A percentile compares a stretch with the other conserved stretches of the same genome.
Evolutionary conservation across 2,329 filamentous ascomycete species (phyloP).

Genomic region (Paraphoma chrysanthemicola): DNA sequence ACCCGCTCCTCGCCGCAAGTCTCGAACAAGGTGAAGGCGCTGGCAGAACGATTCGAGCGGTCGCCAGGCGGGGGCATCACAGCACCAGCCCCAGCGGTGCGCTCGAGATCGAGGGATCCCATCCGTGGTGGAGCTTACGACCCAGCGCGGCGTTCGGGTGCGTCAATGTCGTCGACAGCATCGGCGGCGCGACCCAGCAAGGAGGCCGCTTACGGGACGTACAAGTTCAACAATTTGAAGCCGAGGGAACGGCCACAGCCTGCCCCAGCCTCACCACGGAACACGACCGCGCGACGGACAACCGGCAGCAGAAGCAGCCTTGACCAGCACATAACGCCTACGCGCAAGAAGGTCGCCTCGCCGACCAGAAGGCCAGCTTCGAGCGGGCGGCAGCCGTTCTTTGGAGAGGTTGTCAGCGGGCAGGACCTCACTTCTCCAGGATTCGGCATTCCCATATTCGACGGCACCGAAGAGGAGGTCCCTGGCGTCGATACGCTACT

Average conservation of each 20-base stretch:
- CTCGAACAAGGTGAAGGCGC: constrained; percentile 44
- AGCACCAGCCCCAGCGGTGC: constrained; percentile 23
- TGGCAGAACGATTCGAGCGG: constrained; percentile 47
- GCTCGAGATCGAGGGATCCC: constrained; percentile 29
- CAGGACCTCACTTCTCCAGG: constrained; percentile 40
- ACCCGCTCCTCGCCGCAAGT: constrained; percentile 26
- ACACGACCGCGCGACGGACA: constrained; percentile 24
- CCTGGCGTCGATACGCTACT: constrained; percentile 14
- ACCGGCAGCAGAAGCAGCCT: constrained; percentile 35
- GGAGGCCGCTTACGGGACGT: constrained; percentile 40
- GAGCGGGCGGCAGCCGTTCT: constrained; percentile 40
- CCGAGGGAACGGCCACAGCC: constrained; percentile 45
- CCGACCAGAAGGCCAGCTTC: constrained; percentile 30
- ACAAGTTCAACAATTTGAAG: constrained; percentile 47
- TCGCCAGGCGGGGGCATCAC: constrained; percentile 33
- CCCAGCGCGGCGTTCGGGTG: constrained; percentile 15
- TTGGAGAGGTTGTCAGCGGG: constrained; percentile 45
- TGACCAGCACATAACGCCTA: constrained; percentile 30
- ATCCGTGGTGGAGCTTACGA: constrained; percentile 19
- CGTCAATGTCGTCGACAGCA: constrained; percentile 34
- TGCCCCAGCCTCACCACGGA: constrained; percentile 37
- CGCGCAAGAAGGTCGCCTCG: constrained; percentile 33
- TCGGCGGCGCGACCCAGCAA: constrained; percentile 36
- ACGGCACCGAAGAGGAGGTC: constrained; percentile 20
- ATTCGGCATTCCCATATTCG: constrained; percentile 41